phyloP scores from a whole-genome alignment of 2,329 filamentous ascomycete genomes.

The Didymella arachidicola region DNA sequence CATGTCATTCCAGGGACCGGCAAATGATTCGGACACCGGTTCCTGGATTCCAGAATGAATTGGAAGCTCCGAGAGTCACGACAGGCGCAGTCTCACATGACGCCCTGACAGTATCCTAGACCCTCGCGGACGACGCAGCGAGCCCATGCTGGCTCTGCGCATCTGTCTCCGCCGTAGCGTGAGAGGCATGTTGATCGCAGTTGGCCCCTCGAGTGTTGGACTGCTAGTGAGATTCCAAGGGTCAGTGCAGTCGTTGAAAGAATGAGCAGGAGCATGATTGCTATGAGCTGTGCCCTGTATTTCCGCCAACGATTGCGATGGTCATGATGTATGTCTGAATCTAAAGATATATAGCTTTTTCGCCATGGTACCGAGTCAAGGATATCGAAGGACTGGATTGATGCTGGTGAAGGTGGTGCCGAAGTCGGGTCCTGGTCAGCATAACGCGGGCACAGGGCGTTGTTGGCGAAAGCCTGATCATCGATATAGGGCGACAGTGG shows the following conservation, averaged over 20 bases:
- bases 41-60: slow-evolving; percentile 11
- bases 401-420: slow-evolving; percentile 47
- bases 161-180: slow-evolving; percentile 32
- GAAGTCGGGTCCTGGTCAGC: slow-evolving; percentile 42
- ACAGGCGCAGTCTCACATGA: slow-evolving; percentile 10
- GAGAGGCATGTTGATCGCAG: slow-evolving; percentile 19
- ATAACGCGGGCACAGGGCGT: slow-evolving; percentile 43
- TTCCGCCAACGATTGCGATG: slow-evolving; percentile 28
- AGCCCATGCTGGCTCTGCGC: slow-evolving; percentile 30
- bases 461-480: slow-evolving; percentile 35
- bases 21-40: neutral
- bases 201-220: slow-evolving; percentile 27
- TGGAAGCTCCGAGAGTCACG: slow-evolving; percentile 2
- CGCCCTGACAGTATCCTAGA: slow-evolving; percentile 34
- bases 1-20: slow-evolving; percentile 7
- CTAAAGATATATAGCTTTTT: slow-evolving; percentile 31
- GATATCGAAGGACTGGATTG: slow-evolving; percentile 47
- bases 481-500: slow-evolving; percentile 41
- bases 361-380: slow-evolving; percentile 46
- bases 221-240: slow-evolving; percentile 31
- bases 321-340: neutral
- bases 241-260: slow-evolving; percentile 33
- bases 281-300: slow-evolving; percentile 31
- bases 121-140: slow-evolving; percentile 32
- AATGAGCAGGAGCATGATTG: slow-evolving; percentile 30